These are phyloP conservation scores for Verticillium dahliae DNA, from an alignment of 2,329 filamentous ascomycete species.

Conservation along the genomic window DNA sequence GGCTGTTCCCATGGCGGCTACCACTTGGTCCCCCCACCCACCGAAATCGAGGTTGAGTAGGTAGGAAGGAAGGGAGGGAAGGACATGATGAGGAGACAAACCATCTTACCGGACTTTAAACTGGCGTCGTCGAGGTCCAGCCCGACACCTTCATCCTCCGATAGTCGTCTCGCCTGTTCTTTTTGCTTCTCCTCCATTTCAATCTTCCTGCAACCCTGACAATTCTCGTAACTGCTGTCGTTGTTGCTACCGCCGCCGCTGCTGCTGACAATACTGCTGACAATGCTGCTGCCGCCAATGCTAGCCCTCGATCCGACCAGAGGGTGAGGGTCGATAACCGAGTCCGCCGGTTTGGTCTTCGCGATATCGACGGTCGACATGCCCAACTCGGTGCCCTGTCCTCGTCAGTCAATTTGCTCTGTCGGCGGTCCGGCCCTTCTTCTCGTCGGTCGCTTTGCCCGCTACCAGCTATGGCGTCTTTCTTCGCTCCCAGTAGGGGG, in stretches of 20 bases:
- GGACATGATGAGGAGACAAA: background rate
- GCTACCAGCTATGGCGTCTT: background rate
- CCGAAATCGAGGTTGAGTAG: background rate
- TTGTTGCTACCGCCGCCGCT: background rate
- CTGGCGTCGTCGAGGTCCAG: background rate
- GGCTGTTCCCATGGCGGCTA: background rate
- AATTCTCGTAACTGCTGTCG: conserved; percentile 2
- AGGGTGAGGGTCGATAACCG: background rate
- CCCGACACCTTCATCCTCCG: background rate
- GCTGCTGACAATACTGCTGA: background rate
- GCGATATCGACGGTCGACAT: background rate
- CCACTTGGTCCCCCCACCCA: background rate
- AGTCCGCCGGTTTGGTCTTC: background rate
- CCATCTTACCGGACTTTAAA: background rate
- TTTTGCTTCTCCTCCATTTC: background rate
- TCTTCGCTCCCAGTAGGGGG: background rate
- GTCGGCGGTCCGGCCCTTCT: background rate
- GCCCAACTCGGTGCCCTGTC: background rate
- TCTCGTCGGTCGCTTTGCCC: background rate
- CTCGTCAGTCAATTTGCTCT: background rate
- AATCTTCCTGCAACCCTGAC: conserved; percentile 10
- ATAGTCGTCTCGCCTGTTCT: background rate
- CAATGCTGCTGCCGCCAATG: background rate
- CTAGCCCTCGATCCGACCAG: background rate
- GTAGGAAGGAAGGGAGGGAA: too few relatives aligned